These are phyloP conservation scores for Schizonepeta tenuifolia DNA, from an alignment of 257 asterid species.

Conservation along the genomic window DNA sequence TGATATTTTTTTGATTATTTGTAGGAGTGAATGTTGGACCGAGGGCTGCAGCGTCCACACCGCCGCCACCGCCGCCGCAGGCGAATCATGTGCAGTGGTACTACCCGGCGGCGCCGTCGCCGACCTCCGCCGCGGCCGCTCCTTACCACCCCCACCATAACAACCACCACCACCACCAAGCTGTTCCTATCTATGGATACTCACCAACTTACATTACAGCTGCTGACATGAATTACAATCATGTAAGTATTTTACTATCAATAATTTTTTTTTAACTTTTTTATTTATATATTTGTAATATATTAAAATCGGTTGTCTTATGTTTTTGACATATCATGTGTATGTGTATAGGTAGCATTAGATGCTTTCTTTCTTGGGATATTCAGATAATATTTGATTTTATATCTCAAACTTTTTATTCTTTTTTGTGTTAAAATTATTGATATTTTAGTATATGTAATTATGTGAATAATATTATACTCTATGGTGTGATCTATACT, in stretches of 20 bases:
- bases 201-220: conserved; percentile 76
- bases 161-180: conserved; percentile 60
- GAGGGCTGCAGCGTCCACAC: conserved; percentile 52
- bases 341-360: not conserved
- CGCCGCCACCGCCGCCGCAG: conserved; percentile 55
- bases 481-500: no score
- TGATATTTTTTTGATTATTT: not conserved
- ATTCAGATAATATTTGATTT: not conserved
- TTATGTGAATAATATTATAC: no score
- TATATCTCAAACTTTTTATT: not conserved
- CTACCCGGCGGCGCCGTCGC: conserved; percentile 52
- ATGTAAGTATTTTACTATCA: conserved; percentile 48
- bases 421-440: no score
- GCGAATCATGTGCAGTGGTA: conserved; percentile 76
- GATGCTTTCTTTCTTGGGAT: not conserved
- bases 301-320: not conserved
- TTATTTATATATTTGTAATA: not conserved
- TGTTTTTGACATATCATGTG: not conserved
- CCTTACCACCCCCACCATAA: conserved; percentile 38
- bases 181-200: conserved; percentile 79
- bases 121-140: conserved; percentile 44
- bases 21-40: conserved; percentile 71
- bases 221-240: conserved; percentile 69
- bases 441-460: no score
- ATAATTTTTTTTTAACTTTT: not conserved